A percentile compares a stretch with the other conserved stretches of the same genome.
These are phyloP conservation scores for Cryptosporidium sp. DNA, from an alignment of 169 alveolate species.

Conservation along the genomic window DNA sequence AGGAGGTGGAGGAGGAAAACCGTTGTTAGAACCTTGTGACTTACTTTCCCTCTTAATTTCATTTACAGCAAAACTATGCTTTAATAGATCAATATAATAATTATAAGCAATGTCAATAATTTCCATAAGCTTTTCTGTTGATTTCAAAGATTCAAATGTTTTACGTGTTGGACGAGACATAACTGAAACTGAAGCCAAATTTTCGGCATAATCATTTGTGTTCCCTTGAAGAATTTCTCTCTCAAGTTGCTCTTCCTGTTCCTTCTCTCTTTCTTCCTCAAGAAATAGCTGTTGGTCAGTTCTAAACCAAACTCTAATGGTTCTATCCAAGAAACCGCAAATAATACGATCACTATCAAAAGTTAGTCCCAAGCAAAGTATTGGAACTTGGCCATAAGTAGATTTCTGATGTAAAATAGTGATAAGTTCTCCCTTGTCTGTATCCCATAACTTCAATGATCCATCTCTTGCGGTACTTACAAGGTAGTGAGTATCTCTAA, in stretches of 20 bases:
- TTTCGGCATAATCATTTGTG: conserved; percentile 81
- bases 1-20: conserved; percentile 77
- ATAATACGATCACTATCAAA: conserved; percentile 66
- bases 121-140: conserved; percentile 84
- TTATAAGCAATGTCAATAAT: conserved; percentile 78
- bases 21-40: not conserved
- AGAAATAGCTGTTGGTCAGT: conserved; percentile 84
- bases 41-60: not conserved
- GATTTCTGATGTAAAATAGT: conserved; percentile 52
- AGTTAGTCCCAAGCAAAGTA: conserved; percentile 43
- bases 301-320: conserved; percentile 83
- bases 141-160: conserved; percentile 84
- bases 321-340: conserved; percentile 77
- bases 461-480: conserved; percentile 83
- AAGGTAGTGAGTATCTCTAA: conserved; percentile 76
- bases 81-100: conserved; percentile 73
- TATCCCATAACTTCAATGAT: conserved; percentile 84
- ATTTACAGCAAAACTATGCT: conserved; percentile 59
- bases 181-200: conserved; percentile 79
- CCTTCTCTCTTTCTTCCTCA: conserved; percentile 87
- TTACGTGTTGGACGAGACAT: conserved; percentile 83
- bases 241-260: conserved; percentile 85
- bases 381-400: conserved; percentile 70
- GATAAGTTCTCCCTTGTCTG: conserved; percentile 77
- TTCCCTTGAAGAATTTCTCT: conserved; percentile 80